Evolutionary conservation across 257 asterid species (phyloP), one percentile per base, ranked within the genome.

Genomic region (Voacanga thouarsii): DNA sequence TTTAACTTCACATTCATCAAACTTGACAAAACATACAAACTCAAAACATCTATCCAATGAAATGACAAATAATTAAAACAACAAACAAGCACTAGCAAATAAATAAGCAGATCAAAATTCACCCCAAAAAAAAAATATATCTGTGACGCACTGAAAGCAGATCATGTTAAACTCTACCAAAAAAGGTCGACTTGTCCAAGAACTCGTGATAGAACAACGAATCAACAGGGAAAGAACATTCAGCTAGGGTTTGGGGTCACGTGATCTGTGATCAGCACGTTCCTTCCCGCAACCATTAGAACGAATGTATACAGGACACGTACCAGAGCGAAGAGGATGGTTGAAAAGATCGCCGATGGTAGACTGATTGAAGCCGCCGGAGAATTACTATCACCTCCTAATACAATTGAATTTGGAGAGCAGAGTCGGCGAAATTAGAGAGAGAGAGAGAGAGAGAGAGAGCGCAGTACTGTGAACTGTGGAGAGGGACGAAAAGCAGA

Each of bases 181-280:
- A 72, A 28, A 71, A 59, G 30, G 30, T 6, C 39, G 55, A 39
- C 41, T 19, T 12, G 12, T 51, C 59, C 28, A n/a, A n/a, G 24
- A 72, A 75, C n/a, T 15, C 23, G 65, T 3, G 44, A 57, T 37
- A 45, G 68, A 75, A 72, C 79, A 84, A 75, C 21, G 16, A 80
- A 65, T 21, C 71, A 12, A 79, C 69, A 7, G 33, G 41, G 14
- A 23, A 57, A 57, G 43, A 50, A 53, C 50, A 60, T n/a, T n/a
- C 59, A 56, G 57, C 76, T 63, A 82, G 84, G 89, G 85, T 79
- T 85, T 80, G 55, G 43, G 72, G 79, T 28, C 68, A 83, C 81
- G 75, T 79, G 89, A 85, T 83, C 89, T 79, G 82, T 65, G 86
- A 80, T 87, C 82, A 71, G 85, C 79, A 82, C 76, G 82, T 77